Evolutionary conservation across 2,329 filamentous ascomycete species (phyloP).

Genomic region (Pseudocercospora fijiensis): DNA sequence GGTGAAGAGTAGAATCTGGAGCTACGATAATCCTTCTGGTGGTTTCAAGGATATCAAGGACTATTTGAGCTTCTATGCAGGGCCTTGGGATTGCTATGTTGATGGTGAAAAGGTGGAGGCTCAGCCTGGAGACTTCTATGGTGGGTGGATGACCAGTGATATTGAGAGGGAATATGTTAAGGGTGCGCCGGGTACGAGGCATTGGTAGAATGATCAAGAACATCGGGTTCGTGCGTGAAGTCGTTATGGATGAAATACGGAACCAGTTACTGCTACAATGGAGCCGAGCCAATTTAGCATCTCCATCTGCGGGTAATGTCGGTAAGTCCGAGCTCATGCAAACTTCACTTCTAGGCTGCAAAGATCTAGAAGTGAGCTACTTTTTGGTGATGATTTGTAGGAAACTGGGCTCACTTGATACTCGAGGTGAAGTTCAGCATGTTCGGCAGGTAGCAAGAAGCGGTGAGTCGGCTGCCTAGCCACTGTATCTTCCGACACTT

Average conservation of each 20-base stretch:
- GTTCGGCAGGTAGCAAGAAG: not conserved
- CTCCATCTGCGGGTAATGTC: not conserved
- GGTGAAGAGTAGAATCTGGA: constrained; percentile 58
- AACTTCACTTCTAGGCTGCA: not conserved
- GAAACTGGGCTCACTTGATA: not conserved
- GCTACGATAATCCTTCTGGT: constrained; percentile 56
- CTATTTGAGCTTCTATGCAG: constrained; percentile 60
- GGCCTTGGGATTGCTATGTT: constrained; percentile 62
- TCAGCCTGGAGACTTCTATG: constrained; percentile 63
- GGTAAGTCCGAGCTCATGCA: no score
- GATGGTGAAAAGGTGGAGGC: constrained; percentile 60
- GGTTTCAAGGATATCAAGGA: constrained; percentile 56
- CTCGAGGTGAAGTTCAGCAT: not conserved
- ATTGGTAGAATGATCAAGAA: constrained; percentile 18
- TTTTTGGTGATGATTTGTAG: not conserved
- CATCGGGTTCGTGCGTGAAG: not conserved
- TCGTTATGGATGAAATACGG: no score
- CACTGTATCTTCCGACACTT: not conserved
- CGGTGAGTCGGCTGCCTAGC: not conserved
- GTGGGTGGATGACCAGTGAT: constrained; percentile 63
- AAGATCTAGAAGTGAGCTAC: not conserved
- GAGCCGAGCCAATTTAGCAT: no score
- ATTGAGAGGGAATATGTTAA: constrained; percentile 54
- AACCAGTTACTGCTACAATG: no score
- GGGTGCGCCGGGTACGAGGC: constrained; percentile 45